These are phyloP conservation scores for Gilbertella persicaria DNA, from an alignment of 371 early-diverging fungal species.

Conservation along the genomic window DNA sequence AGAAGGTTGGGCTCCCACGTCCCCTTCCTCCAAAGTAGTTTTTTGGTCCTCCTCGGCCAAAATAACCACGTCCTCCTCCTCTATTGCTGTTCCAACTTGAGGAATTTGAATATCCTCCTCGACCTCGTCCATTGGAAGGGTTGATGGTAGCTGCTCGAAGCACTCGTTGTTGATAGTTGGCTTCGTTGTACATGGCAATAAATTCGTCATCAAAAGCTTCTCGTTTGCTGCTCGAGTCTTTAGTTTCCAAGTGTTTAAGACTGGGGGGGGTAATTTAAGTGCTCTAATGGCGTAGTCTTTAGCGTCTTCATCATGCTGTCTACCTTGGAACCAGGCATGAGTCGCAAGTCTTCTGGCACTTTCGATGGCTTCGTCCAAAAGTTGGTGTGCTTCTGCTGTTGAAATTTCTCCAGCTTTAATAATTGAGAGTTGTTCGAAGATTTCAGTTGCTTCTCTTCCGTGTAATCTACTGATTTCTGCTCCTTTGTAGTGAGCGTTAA, in stretches of 20 bases:
- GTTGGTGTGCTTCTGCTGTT: not conserved
- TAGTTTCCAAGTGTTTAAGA: constrained; percentile 17
- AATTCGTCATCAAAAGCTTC: constrained; percentile 6
- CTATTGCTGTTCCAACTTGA: not conserved
- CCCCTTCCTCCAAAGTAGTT: constrained; percentile 15
- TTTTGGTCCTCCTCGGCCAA: constrained; percentile 4
- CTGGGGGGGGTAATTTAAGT: constrained; percentile 9
- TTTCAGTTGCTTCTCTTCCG: constrained; percentile 5
- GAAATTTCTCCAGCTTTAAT: not conserved
- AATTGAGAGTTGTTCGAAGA: constrained; percentile 1
- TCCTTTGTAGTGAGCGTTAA: constrained; percentile 10
- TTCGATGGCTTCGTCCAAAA: constrained; percentile 6
- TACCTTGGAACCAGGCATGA: not conserved
- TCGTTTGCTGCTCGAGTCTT: constrained; percentile 2
- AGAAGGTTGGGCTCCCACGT: constrained; percentile 14
- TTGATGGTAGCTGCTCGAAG: constrained; percentile 1
- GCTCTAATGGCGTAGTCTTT: constrained; percentile 9
- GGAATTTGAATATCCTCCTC: not conserved
- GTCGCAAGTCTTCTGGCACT: constrained; percentile 2
- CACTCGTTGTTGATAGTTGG: constrained; percentile 7
- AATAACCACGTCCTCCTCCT: constrained; percentile 9
- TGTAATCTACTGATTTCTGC: constrained; percentile 7
- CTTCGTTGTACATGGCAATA: constrained; percentile 6
- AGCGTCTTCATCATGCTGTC: constrained; percentile 11
- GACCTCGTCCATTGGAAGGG: not conserved